phyloP scores from a whole-genome alignment of 345 rosid genomes.

The Mallotus nudiflorus region DNA sequence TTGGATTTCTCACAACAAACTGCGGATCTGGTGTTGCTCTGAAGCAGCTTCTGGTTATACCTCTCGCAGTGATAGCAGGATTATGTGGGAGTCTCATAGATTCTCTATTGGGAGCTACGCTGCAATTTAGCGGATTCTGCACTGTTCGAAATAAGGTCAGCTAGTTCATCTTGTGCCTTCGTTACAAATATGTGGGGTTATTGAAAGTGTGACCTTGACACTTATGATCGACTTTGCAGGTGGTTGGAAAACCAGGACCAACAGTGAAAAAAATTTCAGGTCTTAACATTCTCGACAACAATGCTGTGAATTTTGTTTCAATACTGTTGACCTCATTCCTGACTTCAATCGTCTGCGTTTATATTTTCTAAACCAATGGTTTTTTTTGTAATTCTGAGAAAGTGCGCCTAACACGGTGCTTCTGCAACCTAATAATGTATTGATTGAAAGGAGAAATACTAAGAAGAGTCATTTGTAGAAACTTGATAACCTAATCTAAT shows the following conservation, averaged over 20 bases:
- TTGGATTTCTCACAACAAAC: conserved; percentile 64
- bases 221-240: conserved; percentile 43
- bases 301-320: conserved; percentile 82
- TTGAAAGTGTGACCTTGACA: not conserved
- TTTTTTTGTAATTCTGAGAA: not conserved
- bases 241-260: conserved; percentile 89
- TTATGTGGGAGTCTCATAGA: conserved; percentile 79
- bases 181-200: not conserved
- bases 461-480: not conserved
- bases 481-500: not conserved
- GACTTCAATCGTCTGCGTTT: conserved; percentile 55
- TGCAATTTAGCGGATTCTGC: conserved; percentile 96
- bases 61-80: conserved; percentile 76
- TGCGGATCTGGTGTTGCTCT: conserved; percentile 53
- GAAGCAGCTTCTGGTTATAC: conserved; percentile 75
- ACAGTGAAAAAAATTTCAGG: conserved; percentile 91
- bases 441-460: not conserved
- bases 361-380: conserved; percentile 57
- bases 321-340: conserved; percentile 59
- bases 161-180: not conserved
- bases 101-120: conserved; percentile 87
- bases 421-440: conserved; percentile 7
- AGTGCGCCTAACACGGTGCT: not conserved
- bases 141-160: conserved; percentile 84
- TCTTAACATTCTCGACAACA: conserved; percentile 81